Evolutionary conservation across 345 rosid genomes (phyloP), one percentile per base, ranked within the genome.

Genomic region (Raphanus sativus): DNA sequence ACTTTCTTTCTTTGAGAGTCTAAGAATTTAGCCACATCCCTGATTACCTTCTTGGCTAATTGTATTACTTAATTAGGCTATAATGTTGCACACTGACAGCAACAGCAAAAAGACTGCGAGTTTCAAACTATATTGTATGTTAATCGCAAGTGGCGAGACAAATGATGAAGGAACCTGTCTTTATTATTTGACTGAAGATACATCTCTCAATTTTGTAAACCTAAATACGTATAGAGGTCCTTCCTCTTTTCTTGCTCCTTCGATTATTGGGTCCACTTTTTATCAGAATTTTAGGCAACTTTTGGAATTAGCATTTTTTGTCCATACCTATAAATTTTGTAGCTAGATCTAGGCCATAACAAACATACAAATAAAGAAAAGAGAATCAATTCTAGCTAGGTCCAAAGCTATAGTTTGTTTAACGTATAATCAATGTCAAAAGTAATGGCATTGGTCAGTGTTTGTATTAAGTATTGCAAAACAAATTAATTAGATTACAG

Each of bases 201-300:
- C 48, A 34, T 8, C 7, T 54, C 16, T 34, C 29, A 15, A 36
- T 56, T 36, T 74, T 63, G 6, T n/a, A 13, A 75, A 75, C 45
- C 69, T 62, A 65, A 5, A 54, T 16, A 21, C 26, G 16, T 34
- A 13, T 42, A 10, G 52, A 42, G 52, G 4, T 42, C 55, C 36
- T 42, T 48, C 73, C 81, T 45, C 69, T 73, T 66, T 50, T 66
- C 73, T n/a, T 72, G 77, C 69, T 66, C 62, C 74, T 61, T 78
- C 32, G 65, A 67, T 67, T 28, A 67, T 73, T 67, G 60, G 73
- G 25, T 71, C 59, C 74, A 78, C 16, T 60, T 42, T 59, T 77
- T 16, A 24, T 48, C 32, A 45, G 30, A 15, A 59, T 25, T 72
- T 66, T 58, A 66, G 54, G 63, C 26, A 72, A 3, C 0, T 32